Conservation (phyloP, 2,329 filamentous ascomycete genomes). For the Xylaria sp. region DNA sequence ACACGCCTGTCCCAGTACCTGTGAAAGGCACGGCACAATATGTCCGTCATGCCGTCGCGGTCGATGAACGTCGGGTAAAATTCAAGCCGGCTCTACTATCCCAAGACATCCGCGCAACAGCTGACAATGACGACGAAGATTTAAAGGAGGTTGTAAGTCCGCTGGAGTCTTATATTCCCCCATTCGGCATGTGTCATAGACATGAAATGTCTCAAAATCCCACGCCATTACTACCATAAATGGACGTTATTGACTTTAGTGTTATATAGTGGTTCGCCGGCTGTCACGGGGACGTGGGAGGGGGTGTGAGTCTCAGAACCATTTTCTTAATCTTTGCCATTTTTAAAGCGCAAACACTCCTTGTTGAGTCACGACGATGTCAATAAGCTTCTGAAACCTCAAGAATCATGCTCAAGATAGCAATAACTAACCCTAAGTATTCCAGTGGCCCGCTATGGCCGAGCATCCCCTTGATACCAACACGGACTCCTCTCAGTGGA, state of each 20-base stretch:
- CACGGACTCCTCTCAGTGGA: constrained; percentile 39
- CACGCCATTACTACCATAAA: too few species aligned
- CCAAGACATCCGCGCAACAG: constrained; percentile 50
- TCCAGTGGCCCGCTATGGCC: constrained; percentile 52
- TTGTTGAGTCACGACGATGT: too few species aligned
- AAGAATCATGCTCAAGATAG: too few species aligned
- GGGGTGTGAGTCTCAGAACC: too few species aligned
- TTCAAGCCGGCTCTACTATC: constrained; percentile 62
- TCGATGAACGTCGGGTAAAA: constrained; percentile 65
- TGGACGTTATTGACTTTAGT: too few species aligned
- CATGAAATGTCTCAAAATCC: too few species aligned
- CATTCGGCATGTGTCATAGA: too few species aligned
- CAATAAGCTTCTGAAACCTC: too few species aligned
- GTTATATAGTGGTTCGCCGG: constrained; percentile 1
- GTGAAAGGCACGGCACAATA: constrained; percentile 55
- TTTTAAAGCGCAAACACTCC: too few species aligned
- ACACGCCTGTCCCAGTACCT: constrained; percentile 52
- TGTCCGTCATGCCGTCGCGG: constrained; percentile 62
- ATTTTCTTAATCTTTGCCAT: too few species aligned
- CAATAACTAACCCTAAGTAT: too few species aligned
- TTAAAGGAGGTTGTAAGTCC: constrained; percentile 51
- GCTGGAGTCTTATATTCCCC: too few species aligned
- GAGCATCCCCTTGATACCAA: constrained; percentile 40
- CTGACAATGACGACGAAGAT: constrained; percentile 49
- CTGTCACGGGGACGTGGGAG: constrained; percentile 62